Evolutionary conservation across 306 rosid genomes (phyloP), one percentile per base, ranked within the genome.

Genomic region (Astragalus glycyphyllos): DNA sequence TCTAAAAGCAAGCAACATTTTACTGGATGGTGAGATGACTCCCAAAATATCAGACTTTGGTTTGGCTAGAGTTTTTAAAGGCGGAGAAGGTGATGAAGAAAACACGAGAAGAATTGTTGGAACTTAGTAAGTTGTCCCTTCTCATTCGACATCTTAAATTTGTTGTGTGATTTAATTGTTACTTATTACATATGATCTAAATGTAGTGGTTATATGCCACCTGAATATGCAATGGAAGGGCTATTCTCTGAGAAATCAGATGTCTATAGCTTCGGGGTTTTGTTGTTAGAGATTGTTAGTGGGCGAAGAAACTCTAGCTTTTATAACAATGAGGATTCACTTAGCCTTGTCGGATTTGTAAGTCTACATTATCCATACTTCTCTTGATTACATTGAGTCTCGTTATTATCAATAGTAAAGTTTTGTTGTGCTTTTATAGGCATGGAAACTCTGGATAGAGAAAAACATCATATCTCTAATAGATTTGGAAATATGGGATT

Each of bases 191-290:
- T 11, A 5, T 11, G 8, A 0, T 66, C 0, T 57, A 13, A 11
- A 67, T 73, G 20, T 6, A 79, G 79, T 68, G 83, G 83, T 45
- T 79, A 79, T 60, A 79, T 79, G 83, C 62, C 83, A 0, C 79
- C 76, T 42, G 83, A 79, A 68, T 79, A 79, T 53, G 83, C 79
- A 79, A 79, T 79, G 83, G 76, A 79, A 12, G 83, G 83, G 0
- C 10, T 79, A 1, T 73, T 79, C 32, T 73, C 78, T 3, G 83
- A 79, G n/a, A 79, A 79, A 53, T 79, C 76, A 67, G 79, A 79
- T 68, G 79, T 79, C 0, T 79, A 73, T 45, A 73, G 83, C 14
- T 79, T 79, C 23, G 83, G 79, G 4, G 83, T 79, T 47, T 73
- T 79, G 16, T 23, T 73, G 11, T 34, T 79, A 42, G 83, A 79